Conservation (phyloP, 176 grass and related monocot species). For the Bothriochloa decipiens region DNA sequence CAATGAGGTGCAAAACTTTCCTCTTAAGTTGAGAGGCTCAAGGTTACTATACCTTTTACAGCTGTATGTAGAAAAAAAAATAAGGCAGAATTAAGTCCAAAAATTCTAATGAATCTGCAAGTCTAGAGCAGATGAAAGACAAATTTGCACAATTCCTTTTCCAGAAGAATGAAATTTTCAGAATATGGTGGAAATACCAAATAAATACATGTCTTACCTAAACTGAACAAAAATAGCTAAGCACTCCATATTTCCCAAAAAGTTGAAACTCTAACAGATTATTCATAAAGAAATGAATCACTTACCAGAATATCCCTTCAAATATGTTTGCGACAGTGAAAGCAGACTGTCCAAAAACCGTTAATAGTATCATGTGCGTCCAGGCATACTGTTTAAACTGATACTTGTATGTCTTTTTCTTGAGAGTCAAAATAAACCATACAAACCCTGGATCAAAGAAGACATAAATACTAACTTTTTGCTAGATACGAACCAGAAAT, state of each 20-base stretch:
- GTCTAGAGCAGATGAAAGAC: constrained; percentile 4
- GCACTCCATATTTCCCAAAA: not conserved
- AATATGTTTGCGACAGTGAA: constrained; percentile 99
- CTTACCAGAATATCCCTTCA: constrained; percentile 99
- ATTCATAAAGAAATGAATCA: constrained; percentile 8
- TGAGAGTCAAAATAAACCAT: constrained; percentile 99
- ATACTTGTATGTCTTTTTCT: constrained; percentile 99
- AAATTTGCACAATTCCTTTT: not conserved
- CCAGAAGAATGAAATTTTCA: not conserved
- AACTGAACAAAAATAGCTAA: constrained; percentile 1
- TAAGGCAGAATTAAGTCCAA: not conserved
- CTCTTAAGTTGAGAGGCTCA: constrained; percentile 11
- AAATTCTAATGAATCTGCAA: not conserved
- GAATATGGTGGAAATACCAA: not conserved
- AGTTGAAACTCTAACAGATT: not conserved
- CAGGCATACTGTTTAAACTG: constrained; percentile 99
- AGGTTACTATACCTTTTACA: not conserved
- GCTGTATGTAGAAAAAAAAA: not conserved
- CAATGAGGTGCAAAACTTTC: not conserved
- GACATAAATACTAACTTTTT: constrained; percentile 29
- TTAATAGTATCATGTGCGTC: constrained; percentile 99
- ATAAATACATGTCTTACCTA: constrained; percentile 8
- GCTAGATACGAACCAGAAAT: constrained; percentile 21
- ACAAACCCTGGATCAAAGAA: constrained; percentile 77
- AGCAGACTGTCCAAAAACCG: constrained; percentile 85